Evolutionary conservation across 768 basidiomycete genomes (phyloP).

Genomic region (Hirschioporus abietinus): DNA sequence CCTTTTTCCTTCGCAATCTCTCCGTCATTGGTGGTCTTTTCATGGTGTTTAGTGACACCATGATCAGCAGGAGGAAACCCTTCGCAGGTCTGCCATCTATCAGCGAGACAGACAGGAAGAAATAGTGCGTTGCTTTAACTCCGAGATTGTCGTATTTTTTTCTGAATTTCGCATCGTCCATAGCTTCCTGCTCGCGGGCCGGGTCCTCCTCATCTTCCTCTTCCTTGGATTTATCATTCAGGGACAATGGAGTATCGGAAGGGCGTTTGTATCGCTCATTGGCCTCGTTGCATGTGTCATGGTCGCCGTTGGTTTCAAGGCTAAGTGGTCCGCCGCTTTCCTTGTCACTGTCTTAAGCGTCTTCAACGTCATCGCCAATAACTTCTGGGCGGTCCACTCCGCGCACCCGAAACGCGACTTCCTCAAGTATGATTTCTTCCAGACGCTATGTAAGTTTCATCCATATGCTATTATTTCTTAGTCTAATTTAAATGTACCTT

Average conservation of each 20-base stretch:
- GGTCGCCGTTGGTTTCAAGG: slow-evolving; percentile 99
- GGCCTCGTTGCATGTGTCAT: slow-evolving; percentile 90
- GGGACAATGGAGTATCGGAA: slow-evolving; percentile 83
- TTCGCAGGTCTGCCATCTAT: slow-evolving; percentile 90
- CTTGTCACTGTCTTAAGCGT: slow-evolving; percentile 85
- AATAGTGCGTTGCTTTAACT: slow-evolving; percentile 66
- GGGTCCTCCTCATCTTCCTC: slow-evolving; percentile 96
- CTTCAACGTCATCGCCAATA: slow-evolving; percentile 98
- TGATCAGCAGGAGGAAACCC: slow-evolving; percentile 78
- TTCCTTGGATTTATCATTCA: slow-evolving; percentile 98
- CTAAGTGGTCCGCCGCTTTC: slow-evolving; percentile 97
- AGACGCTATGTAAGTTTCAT: slow-evolving; percentile 67
- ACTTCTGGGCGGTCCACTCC: slow-evolving; percentile 94
- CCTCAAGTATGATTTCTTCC: slow-evolving; percentile 99
- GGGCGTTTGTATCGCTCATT: slow-evolving; percentile 82
- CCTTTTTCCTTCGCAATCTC: slow-evolving; percentile 99
- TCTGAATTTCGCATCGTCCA: slow-evolving; percentile 7
- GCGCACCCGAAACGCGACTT: slow-evolving; percentile 96
- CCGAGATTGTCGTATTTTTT: not conserved
- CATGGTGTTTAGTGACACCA: slow-evolving; percentile 98
- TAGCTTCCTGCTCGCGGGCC: slow-evolving; percentile 96
- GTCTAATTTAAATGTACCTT: slow-evolving; percentile 9
- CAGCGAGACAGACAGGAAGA: slow-evolving; percentile 93
- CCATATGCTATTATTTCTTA: not conserved
- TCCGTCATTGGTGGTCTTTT: slow-evolving; percentile 96